Percentiles rank a stretch among this genome's conserved stretches.
phyloP scores from a whole-genome alignment of 768 basidiomycete species.

The Leccinum ochraceum region DNA sequence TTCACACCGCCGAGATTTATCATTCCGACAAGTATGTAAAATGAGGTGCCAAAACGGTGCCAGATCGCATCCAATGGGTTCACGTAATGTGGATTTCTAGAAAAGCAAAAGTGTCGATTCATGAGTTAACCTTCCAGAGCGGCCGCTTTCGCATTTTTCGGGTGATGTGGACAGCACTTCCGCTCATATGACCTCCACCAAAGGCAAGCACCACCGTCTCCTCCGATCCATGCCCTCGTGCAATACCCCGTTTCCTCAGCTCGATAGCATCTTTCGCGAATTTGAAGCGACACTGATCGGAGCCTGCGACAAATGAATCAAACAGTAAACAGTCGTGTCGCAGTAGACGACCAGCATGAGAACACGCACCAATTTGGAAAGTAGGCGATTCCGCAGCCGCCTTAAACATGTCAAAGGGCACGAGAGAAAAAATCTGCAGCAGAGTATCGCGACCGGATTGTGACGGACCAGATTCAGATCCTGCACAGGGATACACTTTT shows the following conservation, averaged over 20 bases:
- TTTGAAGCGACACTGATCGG: slow-evolving; percentile 86
- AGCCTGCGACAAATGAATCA: slow-evolving; percentile 45
- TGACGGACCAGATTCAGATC: slow-evolving; percentile 40
- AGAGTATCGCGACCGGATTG: slow-evolving; percentile 62
- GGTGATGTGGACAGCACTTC: slow-evolving; percentile 83
- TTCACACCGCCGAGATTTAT: slow-evolving; percentile 10
- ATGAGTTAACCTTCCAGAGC: slow-evolving; percentile 81
- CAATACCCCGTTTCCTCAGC: slow-evolving; percentile 74
- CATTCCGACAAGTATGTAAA: slow-evolving; percentile 24
- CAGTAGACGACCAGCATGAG: slow-evolving; percentile 6
- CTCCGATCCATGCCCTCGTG: slow-evolving; percentile 69
- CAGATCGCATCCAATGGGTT: slow-evolving; percentile 20
- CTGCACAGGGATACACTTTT: slow-evolving; percentile 49
- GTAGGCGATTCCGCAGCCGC: slow-evolving; percentile 74
- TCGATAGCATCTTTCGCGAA: slow-evolving; percentile 92
- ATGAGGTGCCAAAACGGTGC: slow-evolving; percentile 18
- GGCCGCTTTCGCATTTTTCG: slow-evolving; percentile 84
- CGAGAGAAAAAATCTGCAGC: slow-evolving; percentile 71
- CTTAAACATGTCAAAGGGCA: slow-evolving; percentile 90
- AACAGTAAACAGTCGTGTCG: slow-evolving; percentile 7
- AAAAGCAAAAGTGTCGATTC: slow-evolving; percentile 36
- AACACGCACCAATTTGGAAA: slow-evolving; percentile 71
- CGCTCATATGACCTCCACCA: slow-evolving; percentile 65
- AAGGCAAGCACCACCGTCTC: slow-evolving; percentile 94
- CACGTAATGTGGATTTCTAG: slow-evolving; percentile 31